Conservation (phyloP, 306 rosid species). For the Ziziphus jujuba region DNA sequence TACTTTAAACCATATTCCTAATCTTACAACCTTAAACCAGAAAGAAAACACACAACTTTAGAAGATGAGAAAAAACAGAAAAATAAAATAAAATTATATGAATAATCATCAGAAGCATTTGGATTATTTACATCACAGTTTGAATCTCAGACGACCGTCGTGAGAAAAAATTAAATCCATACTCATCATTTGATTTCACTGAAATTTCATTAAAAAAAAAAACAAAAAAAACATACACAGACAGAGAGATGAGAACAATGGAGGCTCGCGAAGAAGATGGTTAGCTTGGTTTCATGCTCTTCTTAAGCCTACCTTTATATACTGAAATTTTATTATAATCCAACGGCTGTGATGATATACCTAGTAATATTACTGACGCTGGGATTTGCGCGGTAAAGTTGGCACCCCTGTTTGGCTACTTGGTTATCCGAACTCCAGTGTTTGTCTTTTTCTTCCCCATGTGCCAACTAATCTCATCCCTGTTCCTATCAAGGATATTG, state of each 20-base stretch:
- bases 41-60: too few relatives aligned
- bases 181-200: constrained; percentile 17
- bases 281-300: too few relatives aligned
- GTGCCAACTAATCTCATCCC: too few relatives aligned
- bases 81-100: background rate
- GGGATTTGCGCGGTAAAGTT: background rate
- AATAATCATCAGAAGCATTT: constrained; percentile 14
- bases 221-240: background rate
- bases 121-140: constrained; percentile 9
- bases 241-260: background rate
- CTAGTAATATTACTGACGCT: background rate
- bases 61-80: too few relatives aligned
- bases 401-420: background rate
- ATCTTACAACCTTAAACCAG: too few relatives aligned
- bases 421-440: background rate
- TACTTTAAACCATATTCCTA: too few relatives aligned
- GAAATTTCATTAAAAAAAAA: background rate
- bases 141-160: constrained; percentile 31
- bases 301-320: background rate
- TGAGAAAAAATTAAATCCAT: constrained; percentile 22
- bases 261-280: too few relatives aligned
- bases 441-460: too few relatives aligned
- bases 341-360: constrained; percentile 7
- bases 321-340: background rate
- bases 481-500: too few relatives aligned